Evolutionary conservation across 2,329 filamentous ascomycete species (phyloP), one percentile per base, ranked within the genome.

Genomic region (Magnaporthales sp.): DNA sequence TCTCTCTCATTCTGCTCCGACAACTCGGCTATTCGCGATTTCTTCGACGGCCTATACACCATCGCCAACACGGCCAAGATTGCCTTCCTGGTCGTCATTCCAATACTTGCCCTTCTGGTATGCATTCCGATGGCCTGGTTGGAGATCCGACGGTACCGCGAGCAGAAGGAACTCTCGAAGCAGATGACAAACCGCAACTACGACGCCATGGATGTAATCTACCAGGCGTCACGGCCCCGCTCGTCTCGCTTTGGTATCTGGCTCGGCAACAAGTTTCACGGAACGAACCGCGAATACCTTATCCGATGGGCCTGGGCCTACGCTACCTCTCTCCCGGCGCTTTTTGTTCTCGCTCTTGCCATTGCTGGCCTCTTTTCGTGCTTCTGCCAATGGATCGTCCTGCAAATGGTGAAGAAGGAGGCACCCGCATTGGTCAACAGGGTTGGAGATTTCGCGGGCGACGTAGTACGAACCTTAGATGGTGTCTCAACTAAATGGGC

Each of bases 191-290:
- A 84, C 70, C 81, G 89, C 66, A 84, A 86, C 31, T 88, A 88
- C 74, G 93, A 98, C 73, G 85, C 90, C 0, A 88, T 97, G 83
- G 94, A 98, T 74, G 88, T 93, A 46, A 86, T 96, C 58, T 96
- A 97, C 78, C 90, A 97, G 70, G 88, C 90, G 32, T 93, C 92
- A 38, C 87, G 92, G 26, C 93, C 94, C 1, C 87, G 91, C 24
- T 86, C 91, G 7, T 84, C 84, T 65, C 83, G 81, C 67, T 88
- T 94, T 77, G 85, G 84, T 66, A 38, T 66, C 51, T 66, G 64
- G 64, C 26, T 66, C 11, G 54, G 64, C 15, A 60, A 26, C 29
- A 61, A 51, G 30, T 61, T 66, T 24, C 58, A 66, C 29, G 64
- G 64, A n/a, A 77, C 85, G 76, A 79, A 89, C 71, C 84, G 86